These are phyloP conservation scores for Macadamia tetraphylla DNA, from an alignment of 164 flowering plant genomes.

Conservation along the genomic window DNA sequence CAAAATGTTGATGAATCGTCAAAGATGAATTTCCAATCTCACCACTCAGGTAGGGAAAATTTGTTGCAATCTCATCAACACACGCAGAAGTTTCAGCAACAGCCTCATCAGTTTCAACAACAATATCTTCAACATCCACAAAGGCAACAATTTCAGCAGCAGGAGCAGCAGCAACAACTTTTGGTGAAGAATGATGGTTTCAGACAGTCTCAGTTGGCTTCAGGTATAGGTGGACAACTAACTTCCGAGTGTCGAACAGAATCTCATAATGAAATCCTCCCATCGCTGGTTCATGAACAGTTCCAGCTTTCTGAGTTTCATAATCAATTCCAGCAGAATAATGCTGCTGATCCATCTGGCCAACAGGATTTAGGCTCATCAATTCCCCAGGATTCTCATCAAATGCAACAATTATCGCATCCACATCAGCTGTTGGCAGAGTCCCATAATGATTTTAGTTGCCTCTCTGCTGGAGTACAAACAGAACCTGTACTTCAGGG, in stretches of 20 bases:
- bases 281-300: slow-evolving; percentile 44
- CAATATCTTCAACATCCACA: slow-evolving; percentile 45
- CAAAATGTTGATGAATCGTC: slow-evolving; percentile 42
- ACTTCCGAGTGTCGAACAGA: slow-evolving; percentile 51
- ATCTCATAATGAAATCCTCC: slow-evolving; percentile 38
- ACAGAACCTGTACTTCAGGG: slow-evolving; percentile 39
- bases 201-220: slow-evolving; percentile 48
- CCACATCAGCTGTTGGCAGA: slow-evolving; percentile 39
- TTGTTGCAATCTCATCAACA: slow-evolving; percentile 47
- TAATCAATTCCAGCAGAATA: slow-evolving; percentile 51
- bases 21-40: slow-evolving; percentile 47
- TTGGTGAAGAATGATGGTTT: slow-evolving; percentile 42
- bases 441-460: slow-evolving; percentile 38
- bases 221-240: slow-evolving; percentile 41
- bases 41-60: slow-evolving; percentile 35
- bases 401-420: slow-evolving; percentile 53
- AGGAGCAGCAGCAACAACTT: slow-evolving; percentile 41
- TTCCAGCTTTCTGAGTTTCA: slow-evolving; percentile 57
- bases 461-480: slow-evolving; percentile 43
- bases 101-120: slow-evolving; percentile 39
- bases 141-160: slow-evolving; percentile 50
- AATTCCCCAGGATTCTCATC: slow-evolving; percentile 42
- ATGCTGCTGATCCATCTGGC: slow-evolving; percentile 36
- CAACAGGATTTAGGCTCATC: slow-evolving; percentile 35
- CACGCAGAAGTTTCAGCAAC: slow-evolving; percentile 16